A percentile compares a stretch with the other conserved stretches of the same genome.
Evolutionary conservation across 805 yeast species (phyloP).

Genomic region (Wickerhamia fluorescens): DNA sequence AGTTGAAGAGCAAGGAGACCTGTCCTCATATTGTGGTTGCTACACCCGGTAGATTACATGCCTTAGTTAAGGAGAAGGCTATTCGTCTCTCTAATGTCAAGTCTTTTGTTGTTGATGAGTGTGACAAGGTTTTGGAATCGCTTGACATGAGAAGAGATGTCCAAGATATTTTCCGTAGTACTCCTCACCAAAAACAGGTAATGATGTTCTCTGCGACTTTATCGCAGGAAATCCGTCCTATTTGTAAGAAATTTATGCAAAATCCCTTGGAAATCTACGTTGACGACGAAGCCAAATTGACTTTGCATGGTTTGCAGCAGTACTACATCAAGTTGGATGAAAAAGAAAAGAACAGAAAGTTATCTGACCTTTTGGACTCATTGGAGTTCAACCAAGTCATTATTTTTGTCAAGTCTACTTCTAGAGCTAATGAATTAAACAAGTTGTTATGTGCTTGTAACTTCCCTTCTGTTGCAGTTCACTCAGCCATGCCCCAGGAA

Average conservation of each 20-base stretch:
- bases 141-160: conserved; percentile 96
- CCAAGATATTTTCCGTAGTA: conserved; percentile 94
- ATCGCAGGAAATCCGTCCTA: conserved; percentile 89
- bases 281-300: conserved; percentile 95
- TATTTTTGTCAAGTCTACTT: conserved; percentile 86
- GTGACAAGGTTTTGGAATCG: conserved; percentile 94
- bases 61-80: conserved; percentile 85
- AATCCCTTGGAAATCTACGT: conserved; percentile 95
- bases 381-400: conserved; percentile 97
- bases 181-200: conserved; percentile 98
- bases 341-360: conserved; percentile 86
- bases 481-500: conserved; percentile 92
- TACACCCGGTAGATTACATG: conserved; percentile 96
- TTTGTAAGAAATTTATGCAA: conserved; percentile 97
- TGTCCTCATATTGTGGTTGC: conserved; percentile 97
- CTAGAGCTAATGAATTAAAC: conserved; percentile 89
- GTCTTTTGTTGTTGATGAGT: conserved; percentile 94
- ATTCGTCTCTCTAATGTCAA: conserved; percentile 83
- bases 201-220: conserved; percentile 99
- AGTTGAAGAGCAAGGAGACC: conserved; percentile 84
- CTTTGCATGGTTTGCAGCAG: conserved; percentile 97
- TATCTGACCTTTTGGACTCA: conserved; percentile 86
- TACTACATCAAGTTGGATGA: conserved; percentile 86
- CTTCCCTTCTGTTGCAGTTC: conserved; percentile 97
- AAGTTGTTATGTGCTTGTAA: conserved; percentile 82